Base-by-base conservation (phyloP, 768 basidiomycete species). In the Porpolomopsis calyptriformis region DNA sequence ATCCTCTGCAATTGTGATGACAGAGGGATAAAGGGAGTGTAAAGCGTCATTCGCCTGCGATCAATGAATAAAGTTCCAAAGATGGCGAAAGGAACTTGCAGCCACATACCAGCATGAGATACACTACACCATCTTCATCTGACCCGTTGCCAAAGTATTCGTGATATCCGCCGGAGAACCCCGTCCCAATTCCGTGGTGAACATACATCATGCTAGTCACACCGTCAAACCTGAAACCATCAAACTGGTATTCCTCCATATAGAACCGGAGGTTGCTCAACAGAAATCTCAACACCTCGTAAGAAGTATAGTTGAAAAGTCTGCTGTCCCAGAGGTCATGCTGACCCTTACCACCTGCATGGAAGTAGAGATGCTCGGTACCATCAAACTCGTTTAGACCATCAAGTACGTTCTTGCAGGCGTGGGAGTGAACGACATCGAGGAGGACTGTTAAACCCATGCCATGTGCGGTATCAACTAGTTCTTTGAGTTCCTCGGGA, bases 181-280 rank as follows among this genome's bases (percentile, higher is more conserved):
- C 96, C 6, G 92, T 78, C 12, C 94, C 94, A 55, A 98, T 98
- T 8, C 96, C 96, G 63, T 98, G 96, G 59, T 99, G 96, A 43
- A 78, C 68, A 66, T 97, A 99, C 90, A 99, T 93, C 94, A 98
- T 98, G 59, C 90, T 93, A 3, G 96, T 99, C 40, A 99, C 96
- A 22, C 96, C 96, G 54, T 99, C 96, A 60, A 99, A 99, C 35
- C 96, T 72, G 77, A 97, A 99, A 9, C 96, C 96, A 56, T 98
- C 96, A 61, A 99, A 97, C 54, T 76, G 77, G 65, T 86, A 99
- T 58, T 89, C 86, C 49, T 99, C 94, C 64, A 98, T 78, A 71
- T 82, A 99, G 72, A 82, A 99, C 18, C 94, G 79, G 38, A 98
- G 67, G 62, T 99, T 99, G 60, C 91, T 93, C 53, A 98, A 68